Evolutionary conservation across 352 stramenopile genomes (phyloP).

Genomic region (Phytophthora colocasiae): DNA sequence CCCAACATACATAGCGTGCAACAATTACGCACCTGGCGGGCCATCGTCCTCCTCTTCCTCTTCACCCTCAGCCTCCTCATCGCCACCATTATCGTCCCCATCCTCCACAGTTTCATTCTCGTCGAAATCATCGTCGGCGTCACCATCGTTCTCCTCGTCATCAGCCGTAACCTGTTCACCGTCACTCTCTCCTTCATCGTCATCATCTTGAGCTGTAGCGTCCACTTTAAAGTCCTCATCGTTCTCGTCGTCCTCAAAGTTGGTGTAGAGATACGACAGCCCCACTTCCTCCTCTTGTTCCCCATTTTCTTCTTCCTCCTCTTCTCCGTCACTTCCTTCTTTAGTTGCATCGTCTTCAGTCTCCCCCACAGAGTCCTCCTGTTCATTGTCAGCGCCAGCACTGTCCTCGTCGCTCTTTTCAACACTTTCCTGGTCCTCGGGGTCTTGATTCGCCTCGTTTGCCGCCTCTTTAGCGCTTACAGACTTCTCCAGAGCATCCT

Average conservation of each 20-base stretch:
- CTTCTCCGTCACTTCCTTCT: slow-evolving; percentile 36
- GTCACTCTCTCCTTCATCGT: slow-evolving; percentile 45
- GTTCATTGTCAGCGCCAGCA: slow-evolving; percentile 33
- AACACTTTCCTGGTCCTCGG: slow-evolving; percentile 34
- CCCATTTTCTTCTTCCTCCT: slow-evolving; percentile 33
- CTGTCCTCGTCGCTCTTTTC: slow-evolving; percentile 36
- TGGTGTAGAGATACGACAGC: slow-evolving; percentile 72
- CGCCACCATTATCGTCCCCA: slow-evolving; percentile 11
- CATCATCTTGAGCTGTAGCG: slow-evolving; percentile 44
- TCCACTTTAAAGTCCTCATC: slow-evolving; percentile 49
- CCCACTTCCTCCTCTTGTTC: slow-evolving; percentile 57
- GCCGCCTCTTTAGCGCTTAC: slow-evolving; percentile 24
- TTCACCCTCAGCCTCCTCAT: slow-evolving; percentile 13
- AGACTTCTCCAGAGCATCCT: slow-evolving; percentile 17
- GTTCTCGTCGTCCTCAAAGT: slow-evolving; percentile 63
- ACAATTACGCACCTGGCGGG: slow-evolving; percentile 50
- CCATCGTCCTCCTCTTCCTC: slow-evolving; percentile 41
- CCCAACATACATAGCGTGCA: not conserved
- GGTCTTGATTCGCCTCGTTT: slow-evolving; percentile 25
- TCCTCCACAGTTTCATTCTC: slow-evolving; percentile 8
- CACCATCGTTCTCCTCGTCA: slow-evolving; percentile 42
- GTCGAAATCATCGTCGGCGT: slow-evolving; percentile 36
- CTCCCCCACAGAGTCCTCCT: slow-evolving; percentile 46
- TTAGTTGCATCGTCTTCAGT: slow-evolving; percentile 41
- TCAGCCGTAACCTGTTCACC: slow-evolving; percentile 43